Percentiles rank a stretch among this genome's conserved stretches.
phyloP scores from a whole-genome alignment of 495 filamentous ascomycete genomes.

The Parmelia sp. region DNA sequence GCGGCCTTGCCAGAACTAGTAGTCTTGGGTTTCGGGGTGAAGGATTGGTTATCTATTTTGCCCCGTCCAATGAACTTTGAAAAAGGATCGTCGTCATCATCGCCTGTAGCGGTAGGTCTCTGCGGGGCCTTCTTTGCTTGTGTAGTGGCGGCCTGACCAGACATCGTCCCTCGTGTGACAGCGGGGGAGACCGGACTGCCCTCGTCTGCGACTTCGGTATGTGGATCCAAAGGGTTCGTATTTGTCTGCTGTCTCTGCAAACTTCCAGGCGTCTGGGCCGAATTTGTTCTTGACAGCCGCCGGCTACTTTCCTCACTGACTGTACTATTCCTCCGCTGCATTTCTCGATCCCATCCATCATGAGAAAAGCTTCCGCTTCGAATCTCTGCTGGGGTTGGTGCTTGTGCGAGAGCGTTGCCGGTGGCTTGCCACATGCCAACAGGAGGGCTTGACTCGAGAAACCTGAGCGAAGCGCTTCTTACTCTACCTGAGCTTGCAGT shows the following conservation, averaged over 20 bases:
- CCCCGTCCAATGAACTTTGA: slow-evolving; percentile 25
- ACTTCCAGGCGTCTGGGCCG: slow-evolving; percentile 23
- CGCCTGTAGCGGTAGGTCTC: slow-evolving; percentile 1
- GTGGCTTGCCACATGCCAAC: slow-evolving; percentile 50
- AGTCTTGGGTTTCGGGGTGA: slow-evolving; percentile 13
- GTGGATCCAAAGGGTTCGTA: slow-evolving; percentile 18
- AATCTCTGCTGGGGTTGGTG: slow-evolving; percentile 40
- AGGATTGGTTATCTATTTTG: slow-evolving; percentile 28
- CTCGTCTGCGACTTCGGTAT: slow-evolving; percentile 24
- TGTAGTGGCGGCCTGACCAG: background rate
- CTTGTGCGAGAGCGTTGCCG: slow-evolving; percentile 34
- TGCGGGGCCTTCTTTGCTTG: slow-evolving; percentile 1
- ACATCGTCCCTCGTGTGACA: background rate
- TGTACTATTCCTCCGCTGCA: slow-evolving; percentile 29
- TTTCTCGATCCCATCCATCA: slow-evolving; percentile 36
- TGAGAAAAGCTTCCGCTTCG: slow-evolving; percentile 35
- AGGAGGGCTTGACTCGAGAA: slow-evolving; percentile 44
- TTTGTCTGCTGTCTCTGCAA: slow-evolving; percentile 19
- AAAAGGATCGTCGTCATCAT: slow-evolving; percentile 25
- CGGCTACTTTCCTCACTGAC: slow-evolving; percentile 26
- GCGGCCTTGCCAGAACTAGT: slow-evolving; percentile 10
- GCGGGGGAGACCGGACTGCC: background rate
- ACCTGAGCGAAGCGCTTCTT: slow-evolving; percentile 40
- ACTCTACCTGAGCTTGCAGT: slow-evolving; percentile 28
- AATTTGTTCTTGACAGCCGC: slow-evolving; percentile 23